Percentiles rank a stretch among this genome's conserved stretches.
phyloP scores from a whole-genome alignment of 202 grass and related monocot species.

The Schoenoplectus triqueter region DNA sequence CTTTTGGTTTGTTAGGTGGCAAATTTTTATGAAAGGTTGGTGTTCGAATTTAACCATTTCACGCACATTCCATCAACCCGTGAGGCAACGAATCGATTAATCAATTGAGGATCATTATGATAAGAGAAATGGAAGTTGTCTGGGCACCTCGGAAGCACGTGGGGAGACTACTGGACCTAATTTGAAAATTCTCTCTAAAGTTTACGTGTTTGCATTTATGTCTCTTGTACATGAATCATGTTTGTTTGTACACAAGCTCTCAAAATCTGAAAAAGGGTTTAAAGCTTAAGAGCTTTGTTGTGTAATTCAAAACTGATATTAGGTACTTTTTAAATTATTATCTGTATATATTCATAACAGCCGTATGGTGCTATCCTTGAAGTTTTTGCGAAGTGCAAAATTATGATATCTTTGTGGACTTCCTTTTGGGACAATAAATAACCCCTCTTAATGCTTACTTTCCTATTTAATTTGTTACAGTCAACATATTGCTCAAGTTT shows the following conservation, averaged over 20 bases:
- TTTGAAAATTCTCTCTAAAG: neutral
- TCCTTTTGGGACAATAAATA: neutral
- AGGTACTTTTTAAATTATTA: neutral
- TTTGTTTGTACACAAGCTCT: neutral
- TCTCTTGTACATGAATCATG: neutral
- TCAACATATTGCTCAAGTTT: conserved; percentile 91
- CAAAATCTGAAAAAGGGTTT: neutral
- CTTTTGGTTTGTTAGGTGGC: neutral
- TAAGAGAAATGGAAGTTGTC: neutral
- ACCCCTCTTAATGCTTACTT: neutral
- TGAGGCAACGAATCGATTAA: neutral
- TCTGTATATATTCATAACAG: neutral
- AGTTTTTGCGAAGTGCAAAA: too few relatives aligned
- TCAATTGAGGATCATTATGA: neutral
- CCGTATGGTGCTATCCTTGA: too few relatives aligned
- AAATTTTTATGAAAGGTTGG: too few relatives aligned
- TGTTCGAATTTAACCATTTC: too few relatives aligned
- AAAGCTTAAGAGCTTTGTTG: neutral
- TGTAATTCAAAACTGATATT: neutral
- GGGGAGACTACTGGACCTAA: neutral
- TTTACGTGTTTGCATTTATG: neutral
- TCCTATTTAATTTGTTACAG: conserved; percentile 44
- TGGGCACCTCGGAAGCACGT: neutral
- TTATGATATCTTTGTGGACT: too few relatives aligned
- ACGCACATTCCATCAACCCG: too few relatives aligned